Base-by-base conservation (phyloP, 768 basidiomycete genomes). In the Terana coerulea region DNA sequence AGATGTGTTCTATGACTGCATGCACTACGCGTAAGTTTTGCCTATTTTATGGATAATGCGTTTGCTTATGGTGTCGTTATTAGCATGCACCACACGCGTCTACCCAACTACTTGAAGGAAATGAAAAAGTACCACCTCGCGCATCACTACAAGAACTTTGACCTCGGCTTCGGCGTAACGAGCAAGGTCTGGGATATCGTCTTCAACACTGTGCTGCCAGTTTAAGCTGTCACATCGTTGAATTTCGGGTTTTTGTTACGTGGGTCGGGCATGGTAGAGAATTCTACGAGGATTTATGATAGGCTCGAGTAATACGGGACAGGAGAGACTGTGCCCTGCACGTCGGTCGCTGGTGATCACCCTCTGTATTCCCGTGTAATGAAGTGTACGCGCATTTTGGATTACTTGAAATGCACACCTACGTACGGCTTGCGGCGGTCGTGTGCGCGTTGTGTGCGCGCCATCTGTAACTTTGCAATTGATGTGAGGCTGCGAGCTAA, bases 41-140 rank as follows among this genome's bases (percentile, higher is more conserved):
- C 22, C 12, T 33, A 21, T 35, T 14, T 49, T 14, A 24, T 39
- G 31, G 21, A 30, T 30, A 51, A 53, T 7, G 24, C 41, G 24
- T 17, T 29, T 41, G 19, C 12, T 64, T 37, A 58, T 58, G 46
- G 51, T 51, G 50, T 54, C 58, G 45, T 24, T 39, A 54, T 29
- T 58, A 83, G 85, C 21, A 75, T 94, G 51, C 94, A 95, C 65
- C 93, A 97, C 71, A 86, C 89, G 2, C 82, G 75, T 59, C 80
- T 95, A 21, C 92, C 93, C 2, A 73, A 83, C 30, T 97, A 98
- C 71, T 67, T 98, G 71, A 78, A 77, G 52, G 87, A 93, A 65
- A 88, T 91, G 88, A 99, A 99, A 76, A 90, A 90, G 65, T 98
- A 98, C 64, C 97, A 99, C 62, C 80, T 99, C 56, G 94, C 92